Evolutionary conservation across 768 basidiomycete species (phyloP).

Genomic region (Hydnomerulius pinastri): DNA sequence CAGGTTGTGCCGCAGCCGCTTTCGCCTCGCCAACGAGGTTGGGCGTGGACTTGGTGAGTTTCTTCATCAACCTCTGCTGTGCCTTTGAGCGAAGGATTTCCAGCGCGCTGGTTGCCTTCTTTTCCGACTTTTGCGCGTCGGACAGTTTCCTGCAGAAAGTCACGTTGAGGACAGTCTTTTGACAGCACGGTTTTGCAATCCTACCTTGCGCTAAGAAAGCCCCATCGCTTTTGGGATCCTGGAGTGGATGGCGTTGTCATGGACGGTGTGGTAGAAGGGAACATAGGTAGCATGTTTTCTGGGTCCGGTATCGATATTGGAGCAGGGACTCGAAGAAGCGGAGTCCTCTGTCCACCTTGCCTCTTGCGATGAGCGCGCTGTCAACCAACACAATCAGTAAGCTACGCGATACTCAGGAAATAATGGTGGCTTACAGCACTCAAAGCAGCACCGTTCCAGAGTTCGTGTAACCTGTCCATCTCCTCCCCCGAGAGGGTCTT

Average conservation of each 20-base stretch:
- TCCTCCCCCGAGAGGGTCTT: conserved; percentile 19
- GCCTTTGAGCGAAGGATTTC: conserved; percentile 13
- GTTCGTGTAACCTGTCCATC: conserved; percentile 15
- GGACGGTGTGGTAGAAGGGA: conserved; percentile 4
- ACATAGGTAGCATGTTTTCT: not conserved
- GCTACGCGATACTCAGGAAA: not conserved
- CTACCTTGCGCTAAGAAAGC: conserved; percentile 24
- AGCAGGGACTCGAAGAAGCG: conserved; percentile 4
- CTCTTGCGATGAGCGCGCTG: conserved; percentile 28
- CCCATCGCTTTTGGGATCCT: conserved; percentile 14
- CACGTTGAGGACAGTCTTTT: not conserved
- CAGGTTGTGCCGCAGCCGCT: not conserved
- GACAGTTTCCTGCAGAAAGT: conserved; percentile 12
- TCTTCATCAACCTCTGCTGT: conserved; percentile 21
- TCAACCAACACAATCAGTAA: not conserved
- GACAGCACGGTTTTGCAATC: not conserved
- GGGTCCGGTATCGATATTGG: conserved; percentile 16
- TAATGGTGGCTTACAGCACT: conserved; percentile 16
- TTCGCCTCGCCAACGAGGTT: conserved; percentile 15
- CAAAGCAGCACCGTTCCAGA: conserved; percentile 29
- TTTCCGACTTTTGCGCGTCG: conserved; percentile 9
- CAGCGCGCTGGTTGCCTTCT: conserved; percentile 5
- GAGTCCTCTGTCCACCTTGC: conserved; percentile 2
- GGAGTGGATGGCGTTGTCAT: not conserved
- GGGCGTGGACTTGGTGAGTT: conserved; percentile 25